Conservation (phyloP, 148 eudicot genomes). For the Amaranthus cruentus region DNA sequence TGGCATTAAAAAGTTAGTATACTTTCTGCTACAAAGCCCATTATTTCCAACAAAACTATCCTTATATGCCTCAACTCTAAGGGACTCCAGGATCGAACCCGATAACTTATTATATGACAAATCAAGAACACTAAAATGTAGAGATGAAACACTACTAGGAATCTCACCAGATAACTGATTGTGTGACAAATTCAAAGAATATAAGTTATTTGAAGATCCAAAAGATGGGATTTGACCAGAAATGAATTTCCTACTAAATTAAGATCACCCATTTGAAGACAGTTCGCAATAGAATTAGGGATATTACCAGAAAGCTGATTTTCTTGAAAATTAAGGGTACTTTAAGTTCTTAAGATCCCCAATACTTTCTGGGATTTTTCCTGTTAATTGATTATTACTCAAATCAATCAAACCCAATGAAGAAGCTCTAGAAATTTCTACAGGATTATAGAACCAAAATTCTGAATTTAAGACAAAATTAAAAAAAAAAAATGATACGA, state of each 20-base stretch:
- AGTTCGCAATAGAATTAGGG: slow-evolving; percentile 54
- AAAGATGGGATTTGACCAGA: slow-evolving; percentile 59
- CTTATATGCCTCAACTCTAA: slow-evolving; percentile 46
- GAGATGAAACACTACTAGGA: slow-evolving; percentile 51
- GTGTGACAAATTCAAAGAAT: slow-evolving; percentile 59
- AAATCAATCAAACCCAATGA: slow-evolving; percentile 41
- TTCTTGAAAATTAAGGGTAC: slow-evolving; percentile 42
- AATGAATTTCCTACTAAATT: slow-evolving; percentile 57
- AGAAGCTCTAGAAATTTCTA: slow-evolving; percentile 44
- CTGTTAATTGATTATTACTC: slow-evolving; percentile 49
- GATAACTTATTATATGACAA: slow-evolving; percentile 58
- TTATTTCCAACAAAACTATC: slow-evolving; percentile 65
- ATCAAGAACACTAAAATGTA: slow-evolving; percentile 66
- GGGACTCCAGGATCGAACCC: slow-evolving; percentile 63
- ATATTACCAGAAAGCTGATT: slow-evolving; percentile 60
- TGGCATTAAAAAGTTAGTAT: slow-evolving; percentile 32
- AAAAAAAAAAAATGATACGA: too few relatives aligned
- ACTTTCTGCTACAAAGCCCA: slow-evolving; percentile 64
- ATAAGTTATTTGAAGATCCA: slow-evolving; percentile 54
- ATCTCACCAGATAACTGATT: slow-evolving; percentile 67
- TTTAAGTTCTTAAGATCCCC: slow-evolving; percentile 44
- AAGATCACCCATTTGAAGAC: slow-evolving; percentile 51
- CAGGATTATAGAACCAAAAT: slow-evolving; percentile 17
- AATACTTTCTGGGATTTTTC: slow-evolving; percentile 44
- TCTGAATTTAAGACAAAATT: too few relatives aligned